Conservation (phyloP, 2,329 filamentous ascomycete genomes). For the Alternaria infectoria region DNA sequence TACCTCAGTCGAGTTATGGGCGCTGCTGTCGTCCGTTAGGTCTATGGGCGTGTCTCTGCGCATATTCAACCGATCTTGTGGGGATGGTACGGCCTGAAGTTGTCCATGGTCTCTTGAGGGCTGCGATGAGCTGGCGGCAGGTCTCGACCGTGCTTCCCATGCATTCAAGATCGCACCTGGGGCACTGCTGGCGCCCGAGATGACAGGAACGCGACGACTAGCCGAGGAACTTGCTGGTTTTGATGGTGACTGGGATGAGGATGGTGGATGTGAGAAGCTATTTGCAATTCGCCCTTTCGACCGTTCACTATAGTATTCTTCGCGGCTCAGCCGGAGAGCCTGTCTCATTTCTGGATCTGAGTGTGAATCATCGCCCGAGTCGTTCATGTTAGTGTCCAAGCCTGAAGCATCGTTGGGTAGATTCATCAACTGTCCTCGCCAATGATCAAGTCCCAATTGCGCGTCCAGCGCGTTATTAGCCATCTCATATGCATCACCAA, state of each 20-base stretch:
- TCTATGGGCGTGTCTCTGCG: not conserved
- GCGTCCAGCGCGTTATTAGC: not conserved
- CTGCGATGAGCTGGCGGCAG: not conserved
- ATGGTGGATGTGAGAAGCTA: not conserved
- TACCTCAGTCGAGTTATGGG: not conserved
- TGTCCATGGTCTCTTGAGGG: not conserved
- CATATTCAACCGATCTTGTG: not conserved
- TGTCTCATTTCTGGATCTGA: not conserved
- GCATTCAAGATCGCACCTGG: too few relatives aligned
- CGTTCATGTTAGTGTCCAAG: not conserved
- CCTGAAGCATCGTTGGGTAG: not conserved
- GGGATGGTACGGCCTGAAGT: not conserved
- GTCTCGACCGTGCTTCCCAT: not conserved
- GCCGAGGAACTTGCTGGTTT: not conserved
- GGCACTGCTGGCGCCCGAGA: not conserved
- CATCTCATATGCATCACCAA: slow-evolving; percentile 18
- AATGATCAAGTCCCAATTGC: slow-evolving; percentile 12
- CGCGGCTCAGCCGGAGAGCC: slow-evolving; percentile 6
- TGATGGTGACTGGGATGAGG: not conserved
- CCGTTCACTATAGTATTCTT: not conserved
- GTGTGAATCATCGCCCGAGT: not conserved
- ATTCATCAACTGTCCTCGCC: slow-evolving; percentile 10
- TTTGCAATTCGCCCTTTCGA: not conserved
- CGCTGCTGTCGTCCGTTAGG: not conserved
- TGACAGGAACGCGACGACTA: not conserved